A percentile compares a stretch with the other conserved stretches of the same genome.
Evolutionary conservation across 2,329 filamentous ascomycete genomes (phyloP).

Genomic region (Phoma sp.): DNA sequence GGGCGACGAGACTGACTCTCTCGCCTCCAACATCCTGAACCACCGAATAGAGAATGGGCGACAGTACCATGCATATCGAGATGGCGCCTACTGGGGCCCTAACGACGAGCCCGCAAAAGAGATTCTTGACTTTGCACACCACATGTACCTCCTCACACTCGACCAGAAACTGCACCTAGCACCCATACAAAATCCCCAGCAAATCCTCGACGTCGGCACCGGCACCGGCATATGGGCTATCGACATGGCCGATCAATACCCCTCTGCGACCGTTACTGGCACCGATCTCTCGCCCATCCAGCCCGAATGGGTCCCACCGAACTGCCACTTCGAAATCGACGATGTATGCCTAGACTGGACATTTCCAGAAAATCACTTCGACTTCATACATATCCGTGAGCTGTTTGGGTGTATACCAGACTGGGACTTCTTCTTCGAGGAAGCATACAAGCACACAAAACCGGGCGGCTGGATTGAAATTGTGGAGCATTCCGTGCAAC

Average conservation of each 20-base stretch:
- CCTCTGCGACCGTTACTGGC: constrained; percentile 47
- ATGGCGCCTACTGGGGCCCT: constrained; percentile 51
- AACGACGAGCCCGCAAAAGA: constrained; percentile 55
- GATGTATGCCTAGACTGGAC: constrained; percentile 55
- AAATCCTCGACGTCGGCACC: constrained; percentile 45
- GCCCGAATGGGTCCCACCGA: constrained; percentile 56
- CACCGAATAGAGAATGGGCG: constrained; percentile 50
- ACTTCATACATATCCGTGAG: constrained; percentile 57
- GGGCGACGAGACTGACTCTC: constrained; percentile 46
- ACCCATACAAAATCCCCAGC: constrained; percentile 40
- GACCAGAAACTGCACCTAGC: constrained; percentile 46
- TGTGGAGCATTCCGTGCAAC: constrained; percentile 52
- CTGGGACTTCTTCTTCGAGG: constrained; percentile 53
- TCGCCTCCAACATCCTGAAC: constrained; percentile 45
- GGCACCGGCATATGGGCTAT: constrained; percentile 51
- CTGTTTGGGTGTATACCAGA: constrained; percentile 56
- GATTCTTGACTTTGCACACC: constrained; percentile 54
- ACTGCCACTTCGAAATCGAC: constrained; percentile 58
- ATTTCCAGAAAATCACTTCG: constrained; percentile 46
- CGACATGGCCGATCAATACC: constrained; percentile 41
- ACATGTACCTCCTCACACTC: constrained; percentile 48
- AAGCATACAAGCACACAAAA: constrained; percentile 46
- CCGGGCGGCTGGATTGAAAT: constrained; percentile 55
- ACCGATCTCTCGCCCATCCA: constrained; percentile 60
- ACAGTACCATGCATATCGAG: constrained; percentile 47